Base-by-base conservation (phyloP, 208 protist genomes). In the Acanthamoeba castellanii region DNA sequence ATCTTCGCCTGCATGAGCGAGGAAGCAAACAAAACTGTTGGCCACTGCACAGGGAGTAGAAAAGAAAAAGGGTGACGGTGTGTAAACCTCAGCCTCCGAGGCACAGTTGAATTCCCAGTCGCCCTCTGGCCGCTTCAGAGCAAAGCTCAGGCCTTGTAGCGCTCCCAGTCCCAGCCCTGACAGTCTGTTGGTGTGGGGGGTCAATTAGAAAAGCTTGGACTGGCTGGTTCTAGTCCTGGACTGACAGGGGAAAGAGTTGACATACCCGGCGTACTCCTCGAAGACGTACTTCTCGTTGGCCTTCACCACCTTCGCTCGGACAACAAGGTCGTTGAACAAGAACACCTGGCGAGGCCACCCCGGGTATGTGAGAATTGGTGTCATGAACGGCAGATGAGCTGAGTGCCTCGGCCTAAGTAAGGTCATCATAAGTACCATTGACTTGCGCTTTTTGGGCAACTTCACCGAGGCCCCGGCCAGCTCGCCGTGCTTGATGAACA, bases 91-190 rank as follows among this genome's bases (percentile, higher is more conserved):
- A 27, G 27, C 89, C 20, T 72, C 64, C 9, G 42, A 45, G 25
- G 42, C 52, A 47, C 89, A 93, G n/a, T 27, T 34, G 52, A 93
- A 93, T 25, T 72, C 89, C 89, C 89, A 93, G 45, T 81, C 8
- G n/a, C 89, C 89, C 64, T 93, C 89, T 42, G 89, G n/a, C 42
- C 89, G 89, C 68, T 93, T 93, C 5, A 93, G 89, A 37, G 52
- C 68, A 81, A 93, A 93, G 32, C 18, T 61, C 0, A 70, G 59
- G 20, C 84, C 84, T 42, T 61, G 42, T 2, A 78, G 89, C 22
- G 20, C 30, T 13, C 66, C 89, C 7, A 72, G 89, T 5, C 20
- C 57, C n/a, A 78, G 20, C 6, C 64, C 64, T 25, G 74, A 81
- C 30, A 93, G 13, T 55, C 42, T 72, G 42, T 13, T 27, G 9